These are phyloP conservation scores for Laburnicola sp. DNA, from an alignment of 2,329 filamentous ascomycete species.

Conservation along the genomic window DNA sequence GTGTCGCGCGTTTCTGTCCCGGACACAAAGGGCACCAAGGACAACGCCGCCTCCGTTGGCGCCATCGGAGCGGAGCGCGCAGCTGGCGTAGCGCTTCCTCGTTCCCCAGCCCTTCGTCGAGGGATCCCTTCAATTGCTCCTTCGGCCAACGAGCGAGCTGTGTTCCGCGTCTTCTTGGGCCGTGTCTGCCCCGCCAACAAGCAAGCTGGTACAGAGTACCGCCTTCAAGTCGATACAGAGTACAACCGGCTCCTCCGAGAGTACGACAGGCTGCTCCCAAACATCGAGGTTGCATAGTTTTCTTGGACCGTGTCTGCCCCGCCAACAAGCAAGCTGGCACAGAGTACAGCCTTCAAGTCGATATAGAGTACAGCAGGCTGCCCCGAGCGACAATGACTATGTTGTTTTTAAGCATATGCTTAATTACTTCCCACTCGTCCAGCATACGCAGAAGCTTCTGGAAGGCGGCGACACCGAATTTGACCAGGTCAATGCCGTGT, in stretches of 20 bases:
- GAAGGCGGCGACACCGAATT: no score
- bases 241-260: no score
- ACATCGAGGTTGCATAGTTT: no score
- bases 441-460: no score
- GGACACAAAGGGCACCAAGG: no score
- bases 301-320: not conserved
- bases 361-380: not conserved
- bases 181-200: not conserved
- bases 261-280: no score
- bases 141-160: no score
- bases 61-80: not conserved
- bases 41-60: not conserved
- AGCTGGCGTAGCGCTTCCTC: not conserved
- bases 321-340: no score
- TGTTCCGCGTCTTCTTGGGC: not conserved
- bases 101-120: not conserved
- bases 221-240: no score
- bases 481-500: no score
- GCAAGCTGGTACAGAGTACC: not conserved
- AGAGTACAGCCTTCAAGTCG: no score
- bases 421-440: not conserved
- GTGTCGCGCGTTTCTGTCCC: not conserved
- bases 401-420: not conserved
- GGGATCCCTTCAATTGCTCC: not conserved
- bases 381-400: no score